A percentile compares a stretch with the other conserved stretches of the same genome.
Conservation (phyloP, 208 protist species). For the Trypanosoma vivax region DNA sequence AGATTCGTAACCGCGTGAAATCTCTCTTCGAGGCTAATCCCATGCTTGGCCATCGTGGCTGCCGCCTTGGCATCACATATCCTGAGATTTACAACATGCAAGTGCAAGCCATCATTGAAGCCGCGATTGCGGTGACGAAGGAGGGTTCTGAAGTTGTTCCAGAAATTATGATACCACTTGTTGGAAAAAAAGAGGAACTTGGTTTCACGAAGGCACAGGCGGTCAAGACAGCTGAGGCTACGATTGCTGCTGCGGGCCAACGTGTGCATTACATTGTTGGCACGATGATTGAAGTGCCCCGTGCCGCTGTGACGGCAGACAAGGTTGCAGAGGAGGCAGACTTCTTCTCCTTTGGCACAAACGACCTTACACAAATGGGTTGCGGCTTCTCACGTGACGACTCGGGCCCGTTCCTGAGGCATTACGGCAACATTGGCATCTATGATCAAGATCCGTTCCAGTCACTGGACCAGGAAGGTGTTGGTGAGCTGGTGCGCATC, state of each 20-base stretch:
- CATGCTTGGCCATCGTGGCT: constrained; percentile 93
- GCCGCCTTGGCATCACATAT: constrained; percentile 89
- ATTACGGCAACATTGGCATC: constrained; percentile 90
- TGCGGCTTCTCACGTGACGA: constrained; percentile 96
- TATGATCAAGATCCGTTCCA: constrained; percentile 93
- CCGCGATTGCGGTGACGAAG: constrained; percentile 63
- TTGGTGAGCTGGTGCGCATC: constrained; percentile 89
- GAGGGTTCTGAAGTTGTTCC: constrained; percentile 44
- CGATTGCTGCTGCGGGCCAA: constrained; percentile 27
- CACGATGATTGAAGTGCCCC: constrained; percentile 93
- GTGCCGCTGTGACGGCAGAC: constrained; percentile 79
- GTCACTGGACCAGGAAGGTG: constrained; percentile 89
- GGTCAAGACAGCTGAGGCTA: constrained; percentile 50
- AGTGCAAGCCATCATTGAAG: constrained; percentile 90
- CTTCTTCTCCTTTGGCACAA: constrained; percentile 96
- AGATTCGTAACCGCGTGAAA: constrained; percentile 70
- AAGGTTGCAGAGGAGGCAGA: constrained; percentile 89
- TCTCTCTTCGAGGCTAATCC: constrained; percentile 91
- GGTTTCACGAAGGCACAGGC: constrained; percentile 63
- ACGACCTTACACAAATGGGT: constrained; percentile 96
- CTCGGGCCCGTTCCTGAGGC: constrained; percentile 86
- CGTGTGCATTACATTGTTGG: constrained; percentile 82
- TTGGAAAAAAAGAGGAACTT: constrained; percentile 84
- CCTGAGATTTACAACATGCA: constrained; percentile 95
- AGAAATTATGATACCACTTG: constrained; percentile 93